phyloP scores from a whole-genome alignment of 176 grass and related monocot species.

The Carex kokanica region DNA sequence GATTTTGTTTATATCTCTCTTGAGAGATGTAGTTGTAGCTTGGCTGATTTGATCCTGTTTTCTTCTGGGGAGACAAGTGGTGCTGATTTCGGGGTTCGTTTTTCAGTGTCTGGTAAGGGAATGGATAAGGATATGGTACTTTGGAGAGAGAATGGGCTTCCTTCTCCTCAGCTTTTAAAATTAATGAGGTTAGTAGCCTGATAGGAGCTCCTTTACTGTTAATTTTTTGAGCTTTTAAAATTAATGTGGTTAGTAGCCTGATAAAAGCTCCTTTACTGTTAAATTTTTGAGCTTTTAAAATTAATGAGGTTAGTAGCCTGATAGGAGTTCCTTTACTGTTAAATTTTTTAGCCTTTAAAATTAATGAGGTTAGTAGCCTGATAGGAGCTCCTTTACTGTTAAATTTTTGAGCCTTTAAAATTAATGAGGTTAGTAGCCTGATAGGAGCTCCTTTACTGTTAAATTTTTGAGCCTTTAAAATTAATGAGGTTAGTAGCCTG shows the following conservation, averaged over 20 bases:
- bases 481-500: conserved; percentile 66
- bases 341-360: conserved; percentile 49
- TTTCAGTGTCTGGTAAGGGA: conserved; percentile 21
- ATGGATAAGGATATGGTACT: conserved; percentile 46
- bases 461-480: conserved; percentile 47
- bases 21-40: conserved; percentile 76
- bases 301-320: too few relatives aligned
- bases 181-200: conserved; percentile 65
- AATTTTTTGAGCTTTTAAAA: background rate
- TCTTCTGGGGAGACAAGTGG: conserved; percentile 16
- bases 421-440: conserved; percentile 62
- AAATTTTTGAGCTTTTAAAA: too few relatives aligned
- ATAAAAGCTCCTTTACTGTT: too few relatives aligned
- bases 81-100: background rate
- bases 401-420: conserved; percentile 48
- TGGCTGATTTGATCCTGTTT: conserved; percentile 73
- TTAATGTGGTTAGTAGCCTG: too few relatives aligned
- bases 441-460: background rate
- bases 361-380: conserved; percentile 65
- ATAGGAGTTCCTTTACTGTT: too few relatives aligned
- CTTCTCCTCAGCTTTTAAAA: conserved; percentile 77
- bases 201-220: background rate
- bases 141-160: conserved; percentile 76
- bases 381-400: background rate
- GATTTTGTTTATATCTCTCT: conserved; percentile 97